phyloP scores from a whole-genome alignment of 768 basidiomycete species.

The Boletus eberwhitei region DNA sequence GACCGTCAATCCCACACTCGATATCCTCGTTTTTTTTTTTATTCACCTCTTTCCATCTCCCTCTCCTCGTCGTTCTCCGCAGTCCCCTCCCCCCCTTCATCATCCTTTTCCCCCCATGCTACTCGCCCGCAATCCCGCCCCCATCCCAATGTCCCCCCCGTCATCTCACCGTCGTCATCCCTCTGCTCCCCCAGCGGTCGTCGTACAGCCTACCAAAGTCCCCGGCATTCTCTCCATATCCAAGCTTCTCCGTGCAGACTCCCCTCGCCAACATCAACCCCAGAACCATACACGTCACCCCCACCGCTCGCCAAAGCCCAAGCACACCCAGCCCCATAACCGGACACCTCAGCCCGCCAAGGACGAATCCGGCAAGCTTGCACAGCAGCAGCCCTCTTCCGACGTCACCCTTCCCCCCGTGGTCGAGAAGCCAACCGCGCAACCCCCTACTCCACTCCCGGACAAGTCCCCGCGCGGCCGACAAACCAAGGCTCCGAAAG shows the following conservation, averaged over 20 bases:
- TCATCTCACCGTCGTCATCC: constrained; percentile 59
- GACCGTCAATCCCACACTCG: constrained; percentile 25
- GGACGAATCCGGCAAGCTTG: constrained; percentile 32
- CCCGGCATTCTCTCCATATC: constrained; percentile 72
- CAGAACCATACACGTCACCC: constrained; percentile 35
- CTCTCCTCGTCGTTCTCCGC: neutral
- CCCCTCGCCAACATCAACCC: constrained; percentile 35
- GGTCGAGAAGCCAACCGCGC: constrained; percentile 26
- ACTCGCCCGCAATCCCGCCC: constrained; percentile 38
- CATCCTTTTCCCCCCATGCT: no score
- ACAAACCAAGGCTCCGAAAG: constrained; percentile 39
- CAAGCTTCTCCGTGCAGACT: constrained; percentile 43
- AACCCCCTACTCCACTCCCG: constrained; percentile 15
- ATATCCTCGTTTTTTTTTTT: constrained; percentile 27
- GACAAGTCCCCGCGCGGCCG: constrained; percentile 34
- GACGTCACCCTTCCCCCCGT: constrained; percentile 34
- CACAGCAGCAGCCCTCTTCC: constrained; percentile 24
- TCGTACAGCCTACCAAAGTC: constrained; percentile 68
- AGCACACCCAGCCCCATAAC: constrained; percentile 22
- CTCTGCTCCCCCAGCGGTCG: constrained; percentile 64
- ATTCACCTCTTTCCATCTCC: neutral
- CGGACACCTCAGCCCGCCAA: constrained; percentile 17
- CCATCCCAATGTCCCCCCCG: constrained; percentile 28
- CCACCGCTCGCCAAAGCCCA: constrained; percentile 37
- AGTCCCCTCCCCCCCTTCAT: no score